Evolutionary conservation across 2,329 filamentous ascomycete species (phyloP), one percentile per base, ranked within the genome.

Genomic region (Epichloe gansuensis): DNA sequence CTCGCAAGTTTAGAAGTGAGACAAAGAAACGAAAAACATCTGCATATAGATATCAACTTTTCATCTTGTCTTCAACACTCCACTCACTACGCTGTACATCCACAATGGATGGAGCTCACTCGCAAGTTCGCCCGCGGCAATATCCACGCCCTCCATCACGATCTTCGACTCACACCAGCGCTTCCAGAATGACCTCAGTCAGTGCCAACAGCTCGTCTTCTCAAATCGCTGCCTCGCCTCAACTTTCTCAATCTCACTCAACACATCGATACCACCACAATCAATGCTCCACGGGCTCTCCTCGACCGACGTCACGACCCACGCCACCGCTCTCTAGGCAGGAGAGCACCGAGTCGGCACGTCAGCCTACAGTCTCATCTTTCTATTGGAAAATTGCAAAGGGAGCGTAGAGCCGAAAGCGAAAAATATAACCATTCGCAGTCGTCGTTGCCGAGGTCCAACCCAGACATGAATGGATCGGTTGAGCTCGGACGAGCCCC

Each of bases 361-460:
- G 69, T 15, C 71, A 68, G 44, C 62, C 64, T 28, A 67, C 69
- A 0, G 64, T 75, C 13, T 81, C 78, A 0, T 72, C 67, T 15
- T 80, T 49, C 66, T 82, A 2, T 78, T 79, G 46, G 77, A 81
- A 60, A 71, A 55, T 64, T 82, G n/a, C 72, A 75, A 47, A 73
- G 67, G 31, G 75, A 78, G 58, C 72, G 77, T 37, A 72, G 65
- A 51, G 69, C 70, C 0, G 77, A 80, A 57, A 70, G 68, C 48
- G 75, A 77, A 42, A 71, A 72, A 46, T 59, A 60, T 3, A 52
- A 66, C 17, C 64, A 59, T 28, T 55, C 64, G 9, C 64, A 59
- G 25, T 54, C 65, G 5, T 54, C 61, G 5, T 61, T 69, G 3
- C 67, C 69, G 21, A 66, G 66, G 34, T 57, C 65, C 11, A 67